Evolutionary conservation across 306 rosid species (phyloP).

Genomic region (Casuarina cunninghamiana): DNA sequence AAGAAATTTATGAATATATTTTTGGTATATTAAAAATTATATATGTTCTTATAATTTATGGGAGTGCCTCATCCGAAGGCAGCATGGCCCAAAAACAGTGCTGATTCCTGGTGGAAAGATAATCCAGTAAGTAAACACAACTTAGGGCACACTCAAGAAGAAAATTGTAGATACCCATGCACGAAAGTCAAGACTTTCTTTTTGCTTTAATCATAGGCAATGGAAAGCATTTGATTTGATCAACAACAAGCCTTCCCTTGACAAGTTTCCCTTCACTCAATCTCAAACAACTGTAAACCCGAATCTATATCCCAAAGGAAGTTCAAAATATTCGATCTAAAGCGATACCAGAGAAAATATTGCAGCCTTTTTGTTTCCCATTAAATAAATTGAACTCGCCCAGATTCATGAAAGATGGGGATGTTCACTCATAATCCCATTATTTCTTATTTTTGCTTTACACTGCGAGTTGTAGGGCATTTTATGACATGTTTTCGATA

Average conservation of each 20-base stretch:
- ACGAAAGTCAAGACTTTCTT: constrained; percentile 47
- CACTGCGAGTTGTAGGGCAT: constrained; percentile 40
- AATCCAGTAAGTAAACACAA: background rate
- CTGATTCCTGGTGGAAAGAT: constrained; percentile 30
- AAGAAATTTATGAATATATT: background rate
- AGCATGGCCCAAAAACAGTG: constrained; percentile 34
- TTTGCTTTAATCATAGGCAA: constrained; percentile 15
- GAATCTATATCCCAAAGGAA: background rate
- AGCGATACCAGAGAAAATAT: constrained; percentile 19
- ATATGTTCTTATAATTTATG: background rate
- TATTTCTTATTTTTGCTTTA: constrained; percentile 1
- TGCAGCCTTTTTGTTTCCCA: background rate
- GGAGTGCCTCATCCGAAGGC: constrained; percentile 26
- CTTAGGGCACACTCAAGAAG: constrained; percentile 10
- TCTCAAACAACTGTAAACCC: background rate
- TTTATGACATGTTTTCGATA: constrained; percentile 16
- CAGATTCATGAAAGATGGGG: constrained; percentile 29
- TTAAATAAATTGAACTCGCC: constrained; percentile 10
- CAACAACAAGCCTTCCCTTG: background rate
- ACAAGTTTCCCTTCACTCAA: background rate
- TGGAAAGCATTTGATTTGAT: constrained; percentile 5
- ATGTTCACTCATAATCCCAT: background rate
- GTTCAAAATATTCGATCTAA: constrained; percentile 24
- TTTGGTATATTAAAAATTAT: background rate
- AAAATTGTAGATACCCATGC: constrained; percentile 35